Evolutionary conservation across 805 yeast genomes (phyloP), one percentile per base, ranked within the genome.

Genomic region (Suhomyces emberorum): DNA sequence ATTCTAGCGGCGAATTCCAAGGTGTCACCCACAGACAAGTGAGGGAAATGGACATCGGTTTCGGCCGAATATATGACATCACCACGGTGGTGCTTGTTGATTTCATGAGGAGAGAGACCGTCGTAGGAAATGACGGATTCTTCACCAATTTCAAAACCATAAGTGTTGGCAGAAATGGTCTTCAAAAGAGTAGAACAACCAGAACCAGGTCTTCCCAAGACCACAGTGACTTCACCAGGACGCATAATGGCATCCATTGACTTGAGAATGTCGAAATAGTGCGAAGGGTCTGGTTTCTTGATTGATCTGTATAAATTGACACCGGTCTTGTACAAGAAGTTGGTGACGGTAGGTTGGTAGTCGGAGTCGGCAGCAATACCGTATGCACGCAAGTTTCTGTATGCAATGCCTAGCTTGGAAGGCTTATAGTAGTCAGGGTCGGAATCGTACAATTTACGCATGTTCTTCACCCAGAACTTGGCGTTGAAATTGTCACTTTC

Each of bases 311-410:
- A 14, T 3, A 39, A 37, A 18, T 59, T 54, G 10, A 28, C 38
- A 4, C 47, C 40, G 3, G 38, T 18, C 28, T 47, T 47, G 52
- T 55, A 30, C 50, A 54, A 17, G 50, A 59, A 59, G 46, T 77
- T 80, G 17, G 68, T 49, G 3, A 77, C 74, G 3, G 81, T 80
- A 3, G 77, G 65, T 55, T 79, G 86, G 55, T 76, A 81, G 51
- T 81, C 84, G 8, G 82, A 72, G 55, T 79, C 87, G 3, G 79
- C 68, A 3, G 87, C 83, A 35, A 76, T 68, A 55, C 88, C 88
- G 43, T 59, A 72, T 3, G 83, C 84, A 39, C 81, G 54, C 49
- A 81, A 61, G 49, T 79, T 59, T 39, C 70, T 69, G 67, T 77
- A 80, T 7, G 77, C 76, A 41, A 82, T 57, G 15, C 85, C 83